Base-by-base conservation (phyloP, 768 basidiomycete genomes). In the Tubosaeta brunneosetosa region DNA sequence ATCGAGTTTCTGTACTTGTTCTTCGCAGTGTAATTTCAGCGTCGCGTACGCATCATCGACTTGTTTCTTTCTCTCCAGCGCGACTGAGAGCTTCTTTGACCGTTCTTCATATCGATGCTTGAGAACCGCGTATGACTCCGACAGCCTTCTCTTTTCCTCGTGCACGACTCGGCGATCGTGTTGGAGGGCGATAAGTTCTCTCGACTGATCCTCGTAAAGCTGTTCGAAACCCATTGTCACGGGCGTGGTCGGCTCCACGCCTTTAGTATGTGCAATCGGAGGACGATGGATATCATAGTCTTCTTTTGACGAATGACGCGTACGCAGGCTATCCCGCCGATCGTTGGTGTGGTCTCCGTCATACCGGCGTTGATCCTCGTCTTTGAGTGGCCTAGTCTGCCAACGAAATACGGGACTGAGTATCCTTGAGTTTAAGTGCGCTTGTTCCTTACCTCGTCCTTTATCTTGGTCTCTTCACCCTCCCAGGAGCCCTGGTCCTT, bases 21-120 rank as follows among this genome's bases (percentile, higher is more conserved):
- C 59, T 27, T 47, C 66, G 33, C 12, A 49, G 49, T 25, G 55
- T 14, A 55, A 57, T 16, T 55, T 51, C 31, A 73, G 64, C 10
- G 64, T 33, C 5, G 26, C 33, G 22, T 58, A 45, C 2, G 54
- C 53, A 3, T 53, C 48, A 6, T 61, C 51, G 3, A 47, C 40
- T 16, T 63, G 56, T 13, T 53, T 53, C 17, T 32, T 49, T 7
- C 51, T 36, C 10, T 22, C 36, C 11, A 50, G 25, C 7, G 47
- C 36, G 9, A 31, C 13, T 17, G 25, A 19, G 16, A 56, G 17
- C 27, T 47, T 53, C 26, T 36, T 52, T 4, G 38, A 37, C 17
- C 50, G 57, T 8, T 56, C 54, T 1, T 60, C 61, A 22, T 31
- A 49, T 6, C 42, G 51, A 4, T 43, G 54, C 17, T 26, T n/a